Evolutionary conservation across 2,329 filamentous ascomycete genomes (phyloP), one percentile per base, ranked within the genome.

Genomic region (Ceratocystis variospora): DNA sequence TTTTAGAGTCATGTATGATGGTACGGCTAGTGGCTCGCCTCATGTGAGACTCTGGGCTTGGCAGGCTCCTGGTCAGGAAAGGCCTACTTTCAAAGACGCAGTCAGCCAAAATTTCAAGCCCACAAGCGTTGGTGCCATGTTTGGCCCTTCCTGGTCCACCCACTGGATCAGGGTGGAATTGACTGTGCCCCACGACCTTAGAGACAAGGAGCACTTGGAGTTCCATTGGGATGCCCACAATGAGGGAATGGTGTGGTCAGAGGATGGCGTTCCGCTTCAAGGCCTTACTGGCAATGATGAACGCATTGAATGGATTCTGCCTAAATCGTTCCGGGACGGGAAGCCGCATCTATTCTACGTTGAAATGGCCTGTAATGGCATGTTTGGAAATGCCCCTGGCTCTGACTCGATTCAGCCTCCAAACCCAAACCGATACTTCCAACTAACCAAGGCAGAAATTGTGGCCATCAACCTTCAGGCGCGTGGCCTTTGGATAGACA

Each of bases 341-440:
- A 86, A 93, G 74, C 84, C 91, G 72, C 92, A 97, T 74, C 85
- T 82, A 19, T 89, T 99, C 72, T 99, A 96, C 75, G 87, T 99
- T 70, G 94, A 99, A 78, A 96, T 97, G 89, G 94, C 94, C 22
- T 97, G 94, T 77, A 99, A 99, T 75, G 87, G 87, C 75, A 97
- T 97, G 92, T 97, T 97, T 77, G 94, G 94, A 71, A 96, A 96
- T 74, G 88, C 91, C 0, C 82, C 87, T 0, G 87, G 87, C 22
- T 90, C 90, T 31, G 90, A 95, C 74, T 85, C 81, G 41, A 97
- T 96, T 71, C 89, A 96, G 74, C 91, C 94, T 15, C 94, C 94
- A 0, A 81, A 88, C 68, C 88, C 89, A n/a, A 85, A 96, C 78
- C 88, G 82, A 71, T 89, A 88, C 73, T 99, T 88, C 74, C 81